Evolutionary conservation across 2,329 filamentous ascomycete genomes (phyloP).

Genomic region (Amauroascus verrucosus): DNA sequence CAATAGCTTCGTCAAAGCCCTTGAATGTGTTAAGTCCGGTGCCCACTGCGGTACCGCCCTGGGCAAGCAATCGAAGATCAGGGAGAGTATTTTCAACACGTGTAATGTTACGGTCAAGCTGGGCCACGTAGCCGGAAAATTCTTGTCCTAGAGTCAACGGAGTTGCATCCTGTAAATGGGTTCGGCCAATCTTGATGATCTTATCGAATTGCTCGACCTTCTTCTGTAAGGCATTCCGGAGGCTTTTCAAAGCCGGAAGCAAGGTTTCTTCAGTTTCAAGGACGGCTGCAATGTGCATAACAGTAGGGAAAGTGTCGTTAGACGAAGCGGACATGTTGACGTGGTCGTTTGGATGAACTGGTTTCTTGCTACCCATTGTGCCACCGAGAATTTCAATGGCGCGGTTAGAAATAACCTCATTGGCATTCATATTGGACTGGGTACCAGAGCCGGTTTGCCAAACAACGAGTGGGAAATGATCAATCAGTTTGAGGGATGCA

Average conservation of each 20-base stretch:
- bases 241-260: conserved; percentile 68
- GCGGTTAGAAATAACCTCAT: conserved; percentile 98
- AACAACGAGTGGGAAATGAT: conserved; percentile 96
- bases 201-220: conserved; percentile 85
- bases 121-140: conserved; percentile 93
- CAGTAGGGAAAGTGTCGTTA: conserved; percentile 98
- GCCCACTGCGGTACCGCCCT: conserved; percentile 93
- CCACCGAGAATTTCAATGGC: conserved; percentile 96
- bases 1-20: conserved; percentile 90
- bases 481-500: conserved; percentile 80
- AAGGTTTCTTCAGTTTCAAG: conserved; percentile 82
- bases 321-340: conserved; percentile 98
- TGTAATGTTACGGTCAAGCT: conserved; percentile 83
- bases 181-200: conserved; percentile 98
- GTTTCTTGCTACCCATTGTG: conserved; percentile 91
- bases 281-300: conserved; percentile 98
- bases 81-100: conserved; percentile 74
- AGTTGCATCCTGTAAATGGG: conserved; percentile 94
- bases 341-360: conserved; percentile 98
- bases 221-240: conserved; percentile 72
- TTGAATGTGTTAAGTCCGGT: conserved; percentile 96
- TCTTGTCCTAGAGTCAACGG: conserved; percentile 92
- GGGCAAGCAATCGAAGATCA: conserved; percentile 75
- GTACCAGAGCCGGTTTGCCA: conserved; percentile 99
- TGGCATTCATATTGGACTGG: conserved; percentile 99